Percentiles rank a stretch among this genome's conserved stretches.
Conservation (phyloP, 2,329 filamentous ascomycete species). For the Sclerotinia trifoliorum region DNA sequence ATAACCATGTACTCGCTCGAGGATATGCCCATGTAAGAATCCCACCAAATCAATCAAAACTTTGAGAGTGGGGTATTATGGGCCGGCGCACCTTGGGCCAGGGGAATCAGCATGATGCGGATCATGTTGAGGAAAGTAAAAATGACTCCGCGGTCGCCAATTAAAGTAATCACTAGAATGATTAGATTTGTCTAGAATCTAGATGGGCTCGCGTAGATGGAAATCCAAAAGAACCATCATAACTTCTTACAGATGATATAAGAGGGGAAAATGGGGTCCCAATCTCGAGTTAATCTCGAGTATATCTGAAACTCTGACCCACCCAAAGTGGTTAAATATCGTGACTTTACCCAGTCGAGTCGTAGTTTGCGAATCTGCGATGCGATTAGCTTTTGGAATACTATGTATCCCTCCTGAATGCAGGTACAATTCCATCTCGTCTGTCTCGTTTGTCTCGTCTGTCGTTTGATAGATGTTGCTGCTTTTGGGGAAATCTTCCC, state of each 20-base stretch:
- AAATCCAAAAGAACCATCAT: background rate
- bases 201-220: background rate
- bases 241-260: background rate
- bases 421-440: background rate
- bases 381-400: background rate
- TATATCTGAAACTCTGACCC: conserved; percentile 3
- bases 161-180: background rate
- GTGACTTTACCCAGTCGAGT: background rate
- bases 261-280: conserved; percentile 2
- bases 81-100: background rate
- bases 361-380: background rate
- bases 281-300: background rate
- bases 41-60: background rate
- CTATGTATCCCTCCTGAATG: background rate
- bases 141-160: background rate
- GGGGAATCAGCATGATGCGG: background rate
- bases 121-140: conserved; percentile 4
- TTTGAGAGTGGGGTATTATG: conserved; percentile 1
- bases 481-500: background rate
- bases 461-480: background rate
- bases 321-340: background rate
- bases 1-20: background rate
- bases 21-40: background rate
- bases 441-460: background rate
- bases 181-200: no score